These are phyloP conservation scores for Colletotrichum eremochloae DNA, from an alignment of 2,329 filamentous ascomycete genomes.

Conservation along the genomic window DNA sequence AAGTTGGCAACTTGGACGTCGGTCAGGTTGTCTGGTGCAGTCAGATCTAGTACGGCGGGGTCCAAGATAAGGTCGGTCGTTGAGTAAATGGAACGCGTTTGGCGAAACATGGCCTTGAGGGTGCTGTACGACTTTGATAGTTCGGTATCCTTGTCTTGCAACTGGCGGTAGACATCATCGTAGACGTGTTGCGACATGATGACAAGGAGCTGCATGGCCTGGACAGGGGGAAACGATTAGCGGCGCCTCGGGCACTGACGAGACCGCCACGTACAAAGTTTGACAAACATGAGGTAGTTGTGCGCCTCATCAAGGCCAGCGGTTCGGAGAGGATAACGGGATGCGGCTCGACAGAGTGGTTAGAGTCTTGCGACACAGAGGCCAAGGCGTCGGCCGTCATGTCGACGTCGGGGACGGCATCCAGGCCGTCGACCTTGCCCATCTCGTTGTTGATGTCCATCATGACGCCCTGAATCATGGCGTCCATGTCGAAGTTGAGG, in stretches of 20 bases:
- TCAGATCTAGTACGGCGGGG: conserved; percentile 48
- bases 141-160: conserved; percentile 52
- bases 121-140: conserved; percentile 51
- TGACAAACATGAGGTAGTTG: conserved; percentile 55
- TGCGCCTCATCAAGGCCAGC: conserved; percentile 53
- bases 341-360: conserved; percentile 44
- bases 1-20: conserved; percentile 63
- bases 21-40: conserved; percentile 51
- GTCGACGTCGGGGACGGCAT: conserved; percentile 49
- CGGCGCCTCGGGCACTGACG: conserved; percentile 36
- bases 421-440: conserved; percentile 45
- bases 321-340: conserved; percentile 54
- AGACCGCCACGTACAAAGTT: conserved; percentile 54
- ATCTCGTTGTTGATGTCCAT: conserved; percentile 45
- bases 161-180: conserved; percentile 52
- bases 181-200: conserved; percentile 54
- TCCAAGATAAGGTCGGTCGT: conserved; percentile 51
- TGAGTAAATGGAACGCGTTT: conserved; percentile 52
- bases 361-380: conserved; percentile 41
- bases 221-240: conserved; percentile 25
- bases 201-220: conserved; percentile 57
- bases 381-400: conserved; percentile 34
- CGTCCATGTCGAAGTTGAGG: conserved; percentile 45
- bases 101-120: conserved; percentile 51
- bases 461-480: conserved; percentile 47